These are phyloP conservation scores for Gymnopus androsaceus DNA, from an alignment of 1,284 basidiomycete genomes.

Conservation along the genomic window DNA sequence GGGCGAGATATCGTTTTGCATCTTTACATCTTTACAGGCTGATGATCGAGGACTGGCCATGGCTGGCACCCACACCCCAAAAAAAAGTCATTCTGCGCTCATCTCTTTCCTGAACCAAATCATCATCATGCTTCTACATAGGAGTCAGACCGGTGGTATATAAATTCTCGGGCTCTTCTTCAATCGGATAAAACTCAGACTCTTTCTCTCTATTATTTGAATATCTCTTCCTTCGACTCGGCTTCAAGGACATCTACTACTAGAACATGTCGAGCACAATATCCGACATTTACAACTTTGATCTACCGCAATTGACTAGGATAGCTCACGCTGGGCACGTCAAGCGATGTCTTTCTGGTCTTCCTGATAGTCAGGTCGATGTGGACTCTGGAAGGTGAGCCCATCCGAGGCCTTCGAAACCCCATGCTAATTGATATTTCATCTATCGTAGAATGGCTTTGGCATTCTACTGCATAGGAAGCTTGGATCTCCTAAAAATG, in stretches of 20 bases:
- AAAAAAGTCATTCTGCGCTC: slow-evolving; percentile 10
- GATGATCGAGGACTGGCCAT: slow-evolving; percentile 30
- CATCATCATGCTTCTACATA: slow-evolving; percentile 18
- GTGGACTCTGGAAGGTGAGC: slow-evolving; percentile 58
- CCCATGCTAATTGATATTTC: neutral
- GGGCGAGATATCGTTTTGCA: no score
- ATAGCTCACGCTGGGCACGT: slow-evolving; percentile 54
- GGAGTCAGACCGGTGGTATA: slow-evolving; percentile 18
- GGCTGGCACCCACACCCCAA: neutral
- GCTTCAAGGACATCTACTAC: no score
- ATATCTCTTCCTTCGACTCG: neutral
- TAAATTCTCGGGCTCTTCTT: slow-evolving; percentile 19
- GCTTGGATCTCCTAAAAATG: slow-evolving; percentile 70
- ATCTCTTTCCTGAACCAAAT: no score
- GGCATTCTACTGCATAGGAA: slow-evolving; percentile 83
- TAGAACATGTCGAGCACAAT: no score
- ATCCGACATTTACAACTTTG: slow-evolving; percentile 15
- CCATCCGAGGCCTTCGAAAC: no score
- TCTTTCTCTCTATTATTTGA: slow-evolving; percentile 13
- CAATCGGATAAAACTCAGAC: no score
- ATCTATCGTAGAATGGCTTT: slow-evolving; percentile 63
- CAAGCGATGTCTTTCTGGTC: slow-evolving; percentile 54
- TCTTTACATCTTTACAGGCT: no score
- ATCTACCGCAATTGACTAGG: slow-evolving; percentile 40
- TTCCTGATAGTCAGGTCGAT: slow-evolving; percentile 58